Conservation (phyloP, 441 rosid species). For the Croton setiger region DNA sequence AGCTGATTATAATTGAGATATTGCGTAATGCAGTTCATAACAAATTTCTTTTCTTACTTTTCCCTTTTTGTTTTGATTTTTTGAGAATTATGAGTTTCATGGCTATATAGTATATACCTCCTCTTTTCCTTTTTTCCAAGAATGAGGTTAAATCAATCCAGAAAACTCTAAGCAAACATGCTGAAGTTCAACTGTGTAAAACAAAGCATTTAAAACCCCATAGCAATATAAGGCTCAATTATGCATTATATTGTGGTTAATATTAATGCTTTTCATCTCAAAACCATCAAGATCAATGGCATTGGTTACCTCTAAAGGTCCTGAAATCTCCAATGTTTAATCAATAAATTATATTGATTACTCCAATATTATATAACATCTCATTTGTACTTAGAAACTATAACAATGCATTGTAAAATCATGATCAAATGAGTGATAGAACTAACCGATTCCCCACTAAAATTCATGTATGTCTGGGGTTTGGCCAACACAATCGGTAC, state of each 20-base stretch:
- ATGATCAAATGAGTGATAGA: constrained; percentile 15
- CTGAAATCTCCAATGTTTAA: neutral
- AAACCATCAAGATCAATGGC: neutral
- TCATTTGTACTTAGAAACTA: neutral
- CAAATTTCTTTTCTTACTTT: neutral
- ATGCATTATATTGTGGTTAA: neutral
- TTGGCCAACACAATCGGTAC: constrained; percentile 84
- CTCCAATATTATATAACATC: neutral
- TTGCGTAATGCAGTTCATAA: neutral
- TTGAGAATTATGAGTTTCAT: neutral
- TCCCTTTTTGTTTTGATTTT: neutral
- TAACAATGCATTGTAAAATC: neutral
- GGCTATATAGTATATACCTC: neutral
- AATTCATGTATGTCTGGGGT: constrained; percentile 93
- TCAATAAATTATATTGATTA: neutral
- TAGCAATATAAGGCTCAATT: neutral
- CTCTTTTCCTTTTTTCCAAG: neutral
- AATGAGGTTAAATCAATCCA: no score
- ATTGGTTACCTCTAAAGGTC: neutral
- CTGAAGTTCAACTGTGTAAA: neutral
- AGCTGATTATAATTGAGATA: constrained; percentile 3
- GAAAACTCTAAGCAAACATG: neutral
- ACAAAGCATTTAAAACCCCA: neutral
- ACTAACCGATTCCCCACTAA: constrained; percentile 90
- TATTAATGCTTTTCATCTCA: neutral